phyloP scores from a whole-genome alignment of 139 green algal species.

The Auxenochlorella pyrenoidosa region DNA sequence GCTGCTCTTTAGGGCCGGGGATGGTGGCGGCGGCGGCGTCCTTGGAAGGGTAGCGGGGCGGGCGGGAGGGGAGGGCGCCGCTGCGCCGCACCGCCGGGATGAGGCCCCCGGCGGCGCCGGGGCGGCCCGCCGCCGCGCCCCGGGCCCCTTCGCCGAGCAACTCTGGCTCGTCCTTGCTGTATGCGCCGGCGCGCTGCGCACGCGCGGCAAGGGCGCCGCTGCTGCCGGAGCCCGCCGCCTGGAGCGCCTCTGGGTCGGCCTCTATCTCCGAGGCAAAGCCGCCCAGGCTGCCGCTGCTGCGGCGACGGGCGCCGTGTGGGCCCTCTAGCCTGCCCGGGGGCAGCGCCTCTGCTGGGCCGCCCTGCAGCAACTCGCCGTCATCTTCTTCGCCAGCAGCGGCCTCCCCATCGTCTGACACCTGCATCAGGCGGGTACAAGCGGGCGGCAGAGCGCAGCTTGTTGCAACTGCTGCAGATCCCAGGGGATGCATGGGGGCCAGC shows the following conservation, averaged over 20 bases:
- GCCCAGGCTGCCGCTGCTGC: slow-evolving; percentile 14
- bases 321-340: background rate
- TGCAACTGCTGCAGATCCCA: background rate
- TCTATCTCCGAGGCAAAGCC: slow-evolving; percentile 27
- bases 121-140: too few relatives aligned
- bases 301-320: background rate
- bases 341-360: background rate
- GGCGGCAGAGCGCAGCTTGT: background rate
- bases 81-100: slow-evolving; percentile 23
- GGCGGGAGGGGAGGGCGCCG: slow-evolving; percentile 3
- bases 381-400: background rate
- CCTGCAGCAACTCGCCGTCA: background rate
- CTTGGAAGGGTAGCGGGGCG: slow-evolving; percentile 22
- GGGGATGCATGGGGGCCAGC: too few relatives aligned
- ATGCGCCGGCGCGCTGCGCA: background rate
- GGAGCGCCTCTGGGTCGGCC: background rate
- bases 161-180: background rate
- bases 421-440: background rate
- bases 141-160: background rate
- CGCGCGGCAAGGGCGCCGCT: background rate
- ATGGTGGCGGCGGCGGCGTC: background rate
- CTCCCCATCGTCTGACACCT: background rate
- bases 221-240: too few relatives aligned
- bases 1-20: background rate
- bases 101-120: background rate